Evolutionary conservation across 164 flowering plant genomes (phyloP).

Genomic region (Chloranthus sessilifolius): DNA sequence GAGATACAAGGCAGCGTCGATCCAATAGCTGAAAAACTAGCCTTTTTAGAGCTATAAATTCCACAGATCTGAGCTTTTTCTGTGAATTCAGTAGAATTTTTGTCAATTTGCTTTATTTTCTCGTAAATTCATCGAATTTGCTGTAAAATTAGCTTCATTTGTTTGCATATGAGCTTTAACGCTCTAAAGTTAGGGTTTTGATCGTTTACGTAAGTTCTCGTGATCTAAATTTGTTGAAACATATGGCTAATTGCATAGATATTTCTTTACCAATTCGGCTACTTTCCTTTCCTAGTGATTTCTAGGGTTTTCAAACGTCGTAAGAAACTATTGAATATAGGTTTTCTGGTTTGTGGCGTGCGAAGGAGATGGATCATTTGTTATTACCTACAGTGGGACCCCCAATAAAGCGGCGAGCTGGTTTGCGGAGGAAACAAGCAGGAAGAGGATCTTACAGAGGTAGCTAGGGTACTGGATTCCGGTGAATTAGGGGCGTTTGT

Average conservation of each 20-base stretch:
- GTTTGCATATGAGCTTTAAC: background rate
- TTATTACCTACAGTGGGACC: constrained; percentile 50
- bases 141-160: background rate
- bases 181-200: background rate
- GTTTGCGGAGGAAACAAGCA: constrained; percentile 67
- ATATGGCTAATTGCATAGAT: constrained; percentile 1
- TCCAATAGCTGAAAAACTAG: background rate
- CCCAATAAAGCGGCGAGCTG: constrained; percentile 63
- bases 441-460: constrained; percentile 81
- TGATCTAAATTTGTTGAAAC: background rate
- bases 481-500: constrained; percentile 3
- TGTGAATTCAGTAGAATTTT: constrained; percentile 3
- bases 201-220: constrained; percentile 1
- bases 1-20: constrained; percentile 4
- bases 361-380: constrained; percentile 31
- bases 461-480: constrained; percentile 37
- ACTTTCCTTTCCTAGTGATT: background rate
- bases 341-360: constrained; percentile 2
- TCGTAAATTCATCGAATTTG: background rate
- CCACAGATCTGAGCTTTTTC: background rate
- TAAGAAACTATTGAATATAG: background rate
- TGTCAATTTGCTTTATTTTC: no score
- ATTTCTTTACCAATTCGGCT: background rate
- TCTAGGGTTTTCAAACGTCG: background rate
- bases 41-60: constrained; percentile 1